Base-by-base conservation (phyloP, 2,329 filamentous ascomycete species). In the Xylariaceae sp. region DNA sequence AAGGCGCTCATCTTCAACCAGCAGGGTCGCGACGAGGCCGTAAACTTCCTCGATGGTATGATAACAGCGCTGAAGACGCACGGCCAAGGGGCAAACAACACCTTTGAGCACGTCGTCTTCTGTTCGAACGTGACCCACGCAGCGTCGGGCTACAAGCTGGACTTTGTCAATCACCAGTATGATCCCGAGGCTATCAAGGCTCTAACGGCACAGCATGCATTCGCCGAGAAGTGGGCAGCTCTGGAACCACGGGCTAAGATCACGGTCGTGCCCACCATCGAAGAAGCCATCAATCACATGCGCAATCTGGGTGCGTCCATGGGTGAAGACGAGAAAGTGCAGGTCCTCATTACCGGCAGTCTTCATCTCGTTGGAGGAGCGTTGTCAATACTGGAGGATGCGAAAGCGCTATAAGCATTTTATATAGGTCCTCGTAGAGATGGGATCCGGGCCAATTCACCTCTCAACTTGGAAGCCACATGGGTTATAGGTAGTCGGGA, bases 1-100 rank as follows among this genome's bases (percentile, higher is more conserved):
- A 77, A 78, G 51, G 73, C 81, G 47, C 78, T 99, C 53, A 87
- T 97, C 57, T 99, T 97, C 81, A 97, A 97, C 73, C 94, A 97
- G 74, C 84, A 87, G 70, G 83, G 81, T 50, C 80, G 82, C 56
- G 71, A 75, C 34, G 80, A 82, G 69, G 76, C 81, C 41, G 72
- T 83, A 30, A 74, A 79, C 56, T 83, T 87, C 53, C 76, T 87
- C 10, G 74, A 76, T 17, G 75, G 76, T 2, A 73, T 86, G 18
- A 67, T 77, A 60, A 68, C 69, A 2, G 72, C 75, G 3, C 68
- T 71, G 7, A 70, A 72, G 18, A 65, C 69, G 45, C 72, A 69
- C 59, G 65, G 67, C 0, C 67, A 70, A 34, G 67, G 66, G 59
- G 64, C 65, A 0, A 64, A 70, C 17, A 65, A 68, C 8, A 65